Evolutionary conservation across 2,329 filamentous ascomycete genomes (phyloP).

Genomic region (Helminthosporium solani): DNA sequence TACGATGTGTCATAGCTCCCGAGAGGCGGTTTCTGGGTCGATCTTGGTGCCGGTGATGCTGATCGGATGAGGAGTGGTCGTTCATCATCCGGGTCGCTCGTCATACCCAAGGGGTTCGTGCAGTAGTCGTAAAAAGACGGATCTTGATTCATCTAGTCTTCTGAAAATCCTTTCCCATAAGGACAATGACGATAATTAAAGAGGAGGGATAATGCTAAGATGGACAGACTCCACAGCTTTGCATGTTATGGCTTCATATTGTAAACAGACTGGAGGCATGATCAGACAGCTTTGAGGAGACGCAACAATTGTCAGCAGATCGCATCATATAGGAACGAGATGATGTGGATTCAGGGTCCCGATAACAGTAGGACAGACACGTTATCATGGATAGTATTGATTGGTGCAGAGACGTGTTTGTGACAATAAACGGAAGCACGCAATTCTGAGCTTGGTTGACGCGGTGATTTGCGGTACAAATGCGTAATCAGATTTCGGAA

Average conservation of each 20-base stretch:
- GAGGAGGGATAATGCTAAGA: neutral
- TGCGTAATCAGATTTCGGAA: no score
- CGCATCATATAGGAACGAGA: constrained; percentile 22
- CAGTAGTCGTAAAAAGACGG: neutral
- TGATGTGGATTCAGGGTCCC: constrained; percentile 11
- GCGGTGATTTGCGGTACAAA: neutral
- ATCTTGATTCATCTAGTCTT: constrained; percentile 2
- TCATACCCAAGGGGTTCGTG: constrained; percentile 13
- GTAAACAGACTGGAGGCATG: neutral
- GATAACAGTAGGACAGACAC: constrained; percentile 7
- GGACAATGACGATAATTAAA: neutral
- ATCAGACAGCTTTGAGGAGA: constrained; percentile 1
- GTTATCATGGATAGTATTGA: constrained; percentile 2
- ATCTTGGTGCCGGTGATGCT: constrained; percentile 16
- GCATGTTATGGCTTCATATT: neutral
- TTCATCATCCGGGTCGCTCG: constrained; percentile 15
- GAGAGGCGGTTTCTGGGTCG: constrained; percentile 11
- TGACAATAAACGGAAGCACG: constrained; percentile 7
- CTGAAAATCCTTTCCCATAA: neutral
- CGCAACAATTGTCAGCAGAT: constrained; percentile 30
- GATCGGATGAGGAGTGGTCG: constrained; percentile 23
- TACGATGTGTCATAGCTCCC: no score
- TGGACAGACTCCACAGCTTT: neutral
- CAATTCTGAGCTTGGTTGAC: constrained; percentile 10
- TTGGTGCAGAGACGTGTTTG: constrained; percentile 4